A percentile compares a stretch with the other conserved stretches of the same genome.
Conservation (phyloP, 2,329 filamentous ascomycete genomes). For the Lachnellula occidentalis region DNA sequence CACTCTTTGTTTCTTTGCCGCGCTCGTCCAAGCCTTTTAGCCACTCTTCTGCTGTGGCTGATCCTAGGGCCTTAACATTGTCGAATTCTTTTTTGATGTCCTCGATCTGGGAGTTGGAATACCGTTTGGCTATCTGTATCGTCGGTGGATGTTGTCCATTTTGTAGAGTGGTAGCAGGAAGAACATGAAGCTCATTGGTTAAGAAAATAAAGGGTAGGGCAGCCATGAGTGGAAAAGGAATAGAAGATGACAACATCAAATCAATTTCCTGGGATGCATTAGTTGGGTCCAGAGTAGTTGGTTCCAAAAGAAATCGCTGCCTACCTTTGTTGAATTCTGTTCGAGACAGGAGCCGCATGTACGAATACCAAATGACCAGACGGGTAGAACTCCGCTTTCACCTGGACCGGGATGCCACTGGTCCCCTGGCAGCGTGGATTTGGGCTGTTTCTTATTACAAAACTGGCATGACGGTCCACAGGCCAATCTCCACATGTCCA, state of each 20-base stretch:
- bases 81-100: conserved; percentile 57
- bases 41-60: conserved; percentile 70
- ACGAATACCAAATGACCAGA: conserved; percentile 68
- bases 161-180: conserved; percentile 52
- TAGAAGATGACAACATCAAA: conserved; percentile 55
- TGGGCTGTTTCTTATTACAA: conserved; percentile 45
- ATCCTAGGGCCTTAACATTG: conserved; percentile 59
- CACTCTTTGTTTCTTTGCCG: conserved; percentile 54
- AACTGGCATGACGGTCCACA: conserved; percentile 61
- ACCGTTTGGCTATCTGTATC: conserved; percentile 58
- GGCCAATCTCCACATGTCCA: conserved; percentile 71
- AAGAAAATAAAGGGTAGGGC: conserved; percentile 66
- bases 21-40: conserved; percentile 64
- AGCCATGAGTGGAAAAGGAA: conserved; percentile 56
- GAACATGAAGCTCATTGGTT: conserved; percentile 54
- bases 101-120: conserved; percentile 57
- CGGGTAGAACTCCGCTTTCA: conserved; percentile 49
- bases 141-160: conserved; percentile 41
- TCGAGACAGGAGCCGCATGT: conserved; percentile 63
- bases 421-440: conserved; percentile 30
- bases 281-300: conserved; percentile 13
- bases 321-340: conserved; percentile 59
- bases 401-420: conserved; percentile 59
- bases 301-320: conserved; percentile 20
- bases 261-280: conserved; percentile 58